A percentile compares a stretch with the other conserved stretches of the same genome.
Conservation (phyloP, 2,329 filamentous ascomycete genomes). For the Ceratocystiopsis minuta region DNA sequence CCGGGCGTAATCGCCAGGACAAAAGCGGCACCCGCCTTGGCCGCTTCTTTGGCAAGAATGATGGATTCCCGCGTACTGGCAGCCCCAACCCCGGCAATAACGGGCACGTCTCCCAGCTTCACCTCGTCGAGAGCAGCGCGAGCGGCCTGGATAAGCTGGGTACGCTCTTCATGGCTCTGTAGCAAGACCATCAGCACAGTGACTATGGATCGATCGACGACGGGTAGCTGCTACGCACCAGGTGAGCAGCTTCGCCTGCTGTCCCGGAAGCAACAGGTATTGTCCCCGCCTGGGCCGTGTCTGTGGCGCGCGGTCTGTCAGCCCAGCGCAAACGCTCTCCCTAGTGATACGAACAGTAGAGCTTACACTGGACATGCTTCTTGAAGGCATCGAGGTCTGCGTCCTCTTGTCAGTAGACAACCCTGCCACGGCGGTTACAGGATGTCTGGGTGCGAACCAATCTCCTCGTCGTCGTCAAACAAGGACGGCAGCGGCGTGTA, state of each 20-base stretch:
- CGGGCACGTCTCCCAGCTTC: slow-evolving; percentile 18
- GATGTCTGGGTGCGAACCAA: background rate
- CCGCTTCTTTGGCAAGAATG: slow-evolving; percentile 19
- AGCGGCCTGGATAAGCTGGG: slow-evolving; percentile 1
- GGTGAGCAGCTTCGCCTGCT: slow-evolving; percentile 5
- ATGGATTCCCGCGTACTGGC: slow-evolving; percentile 18
- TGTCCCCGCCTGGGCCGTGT: slow-evolving; percentile 4
- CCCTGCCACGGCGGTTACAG: fast-evolving
- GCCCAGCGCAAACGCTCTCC: background rate
- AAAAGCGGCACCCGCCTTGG: slow-evolving; percentile 20
- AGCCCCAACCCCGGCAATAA: slow-evolving; percentile 26
- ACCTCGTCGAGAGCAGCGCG: slow-evolving; percentile 5
- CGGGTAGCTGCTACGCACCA: background rate
- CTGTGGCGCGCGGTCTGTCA: background rate
- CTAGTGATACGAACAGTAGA: background rate
- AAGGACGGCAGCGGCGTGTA: slow-evolving; percentile 7
- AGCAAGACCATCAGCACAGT: background rate
- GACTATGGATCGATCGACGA: background rate
- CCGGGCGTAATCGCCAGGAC: slow-evolving; percentile 21
- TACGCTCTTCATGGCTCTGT: slow-evolving; percentile 4
- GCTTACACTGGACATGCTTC: slow-evolving; percentile 4
- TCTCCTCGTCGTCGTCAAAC: slow-evolving; percentile 4
- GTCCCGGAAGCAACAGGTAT: slow-evolving; percentile 5
- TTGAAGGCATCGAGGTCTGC: slow-evolving; percentile 3
- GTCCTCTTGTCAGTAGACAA: background rate